These are phyloP conservation scores for Garcia nutans DNA, from an alignment of 345 rosid species.

Conservation along the genomic window DNA sequence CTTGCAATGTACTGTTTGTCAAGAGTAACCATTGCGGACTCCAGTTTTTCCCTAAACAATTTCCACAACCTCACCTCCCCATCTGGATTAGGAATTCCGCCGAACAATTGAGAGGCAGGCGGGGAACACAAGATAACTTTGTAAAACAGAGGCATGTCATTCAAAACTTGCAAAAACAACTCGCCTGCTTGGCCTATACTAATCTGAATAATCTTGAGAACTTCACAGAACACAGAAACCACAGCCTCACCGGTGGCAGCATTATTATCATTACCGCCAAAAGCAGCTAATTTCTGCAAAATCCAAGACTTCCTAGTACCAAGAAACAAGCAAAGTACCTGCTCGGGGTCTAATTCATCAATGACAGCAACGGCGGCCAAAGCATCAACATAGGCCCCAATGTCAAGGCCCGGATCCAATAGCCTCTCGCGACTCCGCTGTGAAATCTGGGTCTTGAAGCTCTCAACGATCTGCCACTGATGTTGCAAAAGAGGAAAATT, in stretches of 20 bases:
- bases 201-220: conserved; percentile 67
- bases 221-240: conserved; percentile 69
- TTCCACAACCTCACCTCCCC: conserved; percentile 92
- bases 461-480: conserved; percentile 97
- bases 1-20: conserved; percentile 54
- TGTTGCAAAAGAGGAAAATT: conserved; percentile 88
- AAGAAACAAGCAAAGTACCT: conserved; percentile 67
- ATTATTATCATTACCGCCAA: conserved; percentile 37
- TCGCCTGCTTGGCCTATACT: conserved; percentile 90
- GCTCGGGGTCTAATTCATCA: conserved; percentile 74
- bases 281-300: conserved; percentile 56
- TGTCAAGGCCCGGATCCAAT: conserved; percentile 57
- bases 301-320: conserved; percentile 83
- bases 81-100: conserved; percentile 92
- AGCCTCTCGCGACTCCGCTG: conserved; percentile 87
- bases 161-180: conserved; percentile 81
- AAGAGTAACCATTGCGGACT: conserved; percentile 52
- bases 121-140: conserved; percentile 80
- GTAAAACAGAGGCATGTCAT: conserved; percentile 88
- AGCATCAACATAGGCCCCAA: conserved; percentile 78
- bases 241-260: conserved; percentile 31
- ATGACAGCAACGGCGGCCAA: conserved; percentile 81
- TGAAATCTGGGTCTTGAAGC: conserved; percentile 91
- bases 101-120: conserved; percentile 89
- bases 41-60: conserved; percentile 73